Conservation (phyloP, 1,284 basidiomycete genomes). For the Vanrija pseudolonga region DNA sequence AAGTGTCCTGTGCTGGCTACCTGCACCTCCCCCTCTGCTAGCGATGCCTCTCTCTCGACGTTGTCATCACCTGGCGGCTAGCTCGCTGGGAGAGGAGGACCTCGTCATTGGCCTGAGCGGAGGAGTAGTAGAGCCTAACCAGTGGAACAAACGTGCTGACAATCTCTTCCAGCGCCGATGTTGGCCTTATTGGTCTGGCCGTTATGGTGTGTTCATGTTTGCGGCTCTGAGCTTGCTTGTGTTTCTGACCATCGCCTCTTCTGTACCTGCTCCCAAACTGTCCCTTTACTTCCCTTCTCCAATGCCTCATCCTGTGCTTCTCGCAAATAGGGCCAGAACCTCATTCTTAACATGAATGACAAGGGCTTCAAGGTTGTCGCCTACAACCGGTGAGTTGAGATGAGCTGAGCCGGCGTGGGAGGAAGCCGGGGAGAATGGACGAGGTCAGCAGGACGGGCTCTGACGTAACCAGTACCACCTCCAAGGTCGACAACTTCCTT, state of each 20-base stretch:
- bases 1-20: constrained; percentile 6
- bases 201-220: constrained; percentile 67
- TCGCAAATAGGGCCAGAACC: constrained; percentile 74
- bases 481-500: constrained; percentile 95
- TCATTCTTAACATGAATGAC: constrained; percentile 98
- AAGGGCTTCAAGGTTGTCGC: constrained; percentile 97
- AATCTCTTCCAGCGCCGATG: constrained; percentile 31
- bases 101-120: too few species aligned
- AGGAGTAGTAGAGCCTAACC: background rate
- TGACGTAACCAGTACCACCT: constrained; percentile 59
- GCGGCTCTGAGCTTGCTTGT: constrained; percentile 1
- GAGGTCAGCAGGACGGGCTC: too few species aligned
- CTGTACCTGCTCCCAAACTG: background rate
- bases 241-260: background rate
- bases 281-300: background rate
- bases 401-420: too few species aligned
- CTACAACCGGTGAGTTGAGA: constrained; percentile 80
- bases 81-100: too few species aligned
- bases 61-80: too few species aligned
- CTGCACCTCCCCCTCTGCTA: background rate
- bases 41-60: background rate
- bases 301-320: constrained; percentile 3
- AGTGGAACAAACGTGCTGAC: background rate
- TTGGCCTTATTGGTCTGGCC: constrained; percentile 67
- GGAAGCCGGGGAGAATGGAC: background rate